A percentile compares a stretch with the other conserved stretches of the same genome.
phyloP scores from a whole-genome alignment of 75 land plant genomes.

The Pinus albicaulis region DNA sequence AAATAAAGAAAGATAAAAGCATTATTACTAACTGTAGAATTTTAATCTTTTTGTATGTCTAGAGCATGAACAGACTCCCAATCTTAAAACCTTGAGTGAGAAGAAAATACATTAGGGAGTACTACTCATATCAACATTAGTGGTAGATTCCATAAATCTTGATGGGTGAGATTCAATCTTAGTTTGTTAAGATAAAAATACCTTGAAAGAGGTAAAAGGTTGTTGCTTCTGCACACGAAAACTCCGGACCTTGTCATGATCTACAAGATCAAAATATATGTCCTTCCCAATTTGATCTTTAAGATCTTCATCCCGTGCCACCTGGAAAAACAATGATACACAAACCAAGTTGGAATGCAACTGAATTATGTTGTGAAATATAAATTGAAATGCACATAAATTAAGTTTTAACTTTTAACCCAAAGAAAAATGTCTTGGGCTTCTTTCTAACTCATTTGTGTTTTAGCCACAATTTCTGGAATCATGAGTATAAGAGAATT shows the following conservation, averaged over 20 bases:
- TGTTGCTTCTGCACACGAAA: conserved; percentile 79
- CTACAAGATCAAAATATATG: conserved; percentile 91
- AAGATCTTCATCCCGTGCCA: conserved; percentile 80
- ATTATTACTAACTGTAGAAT: too few species aligned
- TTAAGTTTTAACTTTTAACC: neutral
- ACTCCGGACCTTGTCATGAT: conserved; percentile 86
- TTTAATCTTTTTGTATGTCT: too few species aligned
- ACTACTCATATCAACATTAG: too few species aligned
- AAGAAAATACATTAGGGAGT: too few species aligned
- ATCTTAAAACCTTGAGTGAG: too few species aligned
- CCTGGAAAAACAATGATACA: conserved; percentile 21
- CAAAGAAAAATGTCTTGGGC: neutral
- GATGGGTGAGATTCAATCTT: neutral
- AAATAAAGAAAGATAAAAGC: too few species aligned
- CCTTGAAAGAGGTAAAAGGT: conserved; percentile 79
- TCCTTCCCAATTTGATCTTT: conserved; percentile 82
- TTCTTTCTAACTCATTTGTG: neutral
- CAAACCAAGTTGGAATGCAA: neutral
- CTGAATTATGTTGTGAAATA: neutral
- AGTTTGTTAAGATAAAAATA: conserved; percentile 11
- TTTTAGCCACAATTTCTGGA: neutral
- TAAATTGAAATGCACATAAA: neutral
- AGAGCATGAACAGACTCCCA: too few species aligned
- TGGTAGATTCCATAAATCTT: neutral
- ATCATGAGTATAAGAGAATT: too few species aligned